These are phyloP conservation scores for Neonectria magnoliae DNA, from an alignment of 2,329 filamentous ascomycete genomes.

Conservation along the genomic window DNA sequence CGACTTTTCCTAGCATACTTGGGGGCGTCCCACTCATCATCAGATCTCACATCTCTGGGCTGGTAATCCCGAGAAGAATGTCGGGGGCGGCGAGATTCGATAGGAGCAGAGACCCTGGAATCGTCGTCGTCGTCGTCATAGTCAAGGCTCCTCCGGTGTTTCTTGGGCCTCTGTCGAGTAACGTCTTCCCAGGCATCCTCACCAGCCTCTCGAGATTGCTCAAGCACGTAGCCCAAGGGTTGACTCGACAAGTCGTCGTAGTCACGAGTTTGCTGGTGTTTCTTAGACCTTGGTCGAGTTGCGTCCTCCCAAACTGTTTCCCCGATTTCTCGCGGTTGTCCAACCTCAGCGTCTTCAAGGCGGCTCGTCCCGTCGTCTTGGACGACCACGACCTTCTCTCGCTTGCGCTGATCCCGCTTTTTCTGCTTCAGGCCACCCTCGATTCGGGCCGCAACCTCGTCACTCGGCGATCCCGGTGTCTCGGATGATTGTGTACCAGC, in stretches of 20 bases:
- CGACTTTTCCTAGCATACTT: conserved; percentile 7
- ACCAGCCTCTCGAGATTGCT: conserved; percentile 29
- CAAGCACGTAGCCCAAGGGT: conserved; percentile 28
- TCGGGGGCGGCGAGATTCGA: conserved; percentile 45
- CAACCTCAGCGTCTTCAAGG: conserved; percentile 29
- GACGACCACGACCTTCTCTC: conserved; percentile 50
- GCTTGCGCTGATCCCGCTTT: conserved; percentile 53
- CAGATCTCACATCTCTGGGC: conserved; percentile 29
- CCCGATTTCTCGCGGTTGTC: conserved; percentile 29
- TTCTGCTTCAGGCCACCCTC: conserved; percentile 34
- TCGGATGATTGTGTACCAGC: conserved; percentile 3
- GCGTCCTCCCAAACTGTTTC: conserved; percentile 42
- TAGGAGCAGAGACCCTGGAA: conserved; percentile 42
- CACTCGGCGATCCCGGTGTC: conserved; percentile 23
- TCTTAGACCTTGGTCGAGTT: conserved; percentile 47
- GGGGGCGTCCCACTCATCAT: conserved; percentile 17
- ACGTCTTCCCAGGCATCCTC: conserved; percentile 42
- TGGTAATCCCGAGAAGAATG: conserved; percentile 23
- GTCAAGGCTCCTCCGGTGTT: conserved; percentile 41
- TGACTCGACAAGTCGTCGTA: conserved; percentile 35
- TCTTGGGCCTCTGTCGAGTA: conserved; percentile 47
- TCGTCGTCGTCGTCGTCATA: conserved; percentile 34
- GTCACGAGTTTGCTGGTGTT: conserved; percentile 43
- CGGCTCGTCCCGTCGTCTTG: conserved; percentile 38
- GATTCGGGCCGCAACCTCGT: conserved; percentile 36